phyloP scores from a whole-genome alignment of 305 asterid genomes.

The Fraxinus dipetala region DNA sequence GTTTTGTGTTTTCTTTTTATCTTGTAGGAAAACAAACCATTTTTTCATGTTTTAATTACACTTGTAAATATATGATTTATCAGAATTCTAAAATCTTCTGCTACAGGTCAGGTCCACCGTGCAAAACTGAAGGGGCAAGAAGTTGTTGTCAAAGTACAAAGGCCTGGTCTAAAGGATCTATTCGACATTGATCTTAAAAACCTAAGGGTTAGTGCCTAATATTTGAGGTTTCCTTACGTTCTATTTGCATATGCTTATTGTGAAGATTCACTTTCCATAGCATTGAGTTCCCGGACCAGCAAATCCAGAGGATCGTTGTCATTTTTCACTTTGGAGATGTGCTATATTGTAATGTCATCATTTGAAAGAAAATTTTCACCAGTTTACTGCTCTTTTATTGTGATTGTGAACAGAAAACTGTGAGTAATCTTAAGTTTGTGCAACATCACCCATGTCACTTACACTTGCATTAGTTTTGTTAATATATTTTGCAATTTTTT shows the following conservation, averaged over 20 bases:
- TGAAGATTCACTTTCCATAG: background rate
- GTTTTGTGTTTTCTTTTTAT: background rate
- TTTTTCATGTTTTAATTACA: background rate
- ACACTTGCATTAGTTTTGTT: background rate
- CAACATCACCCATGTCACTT: background rate
- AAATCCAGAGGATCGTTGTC: background rate
- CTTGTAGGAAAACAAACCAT: background rate
- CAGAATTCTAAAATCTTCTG: background rate
- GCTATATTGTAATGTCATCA: background rate
- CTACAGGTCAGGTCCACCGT: constrained; percentile 89
- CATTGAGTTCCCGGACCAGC: background rate
- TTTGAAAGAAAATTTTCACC: background rate
- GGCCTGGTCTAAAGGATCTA: constrained; percentile 85
- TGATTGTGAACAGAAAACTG: background rate
- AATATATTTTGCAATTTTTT: background rate
- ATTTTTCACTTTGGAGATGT: background rate
- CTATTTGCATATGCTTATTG: background rate
- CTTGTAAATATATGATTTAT: background rate
- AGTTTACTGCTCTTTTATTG: background rate
- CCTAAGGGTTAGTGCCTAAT: constrained; percentile 57
- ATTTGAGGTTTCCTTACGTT: background rate
- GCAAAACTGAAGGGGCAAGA: constrained; percentile 67
- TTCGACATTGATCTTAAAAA: constrained; percentile 84
- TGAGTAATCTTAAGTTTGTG: background rate
- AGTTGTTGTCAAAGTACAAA: constrained; percentile 75